Evolutionary conservation across 2,329 filamentous ascomycete species (phyloP).

Genomic region (Ceratocystis albifundus): DNA sequence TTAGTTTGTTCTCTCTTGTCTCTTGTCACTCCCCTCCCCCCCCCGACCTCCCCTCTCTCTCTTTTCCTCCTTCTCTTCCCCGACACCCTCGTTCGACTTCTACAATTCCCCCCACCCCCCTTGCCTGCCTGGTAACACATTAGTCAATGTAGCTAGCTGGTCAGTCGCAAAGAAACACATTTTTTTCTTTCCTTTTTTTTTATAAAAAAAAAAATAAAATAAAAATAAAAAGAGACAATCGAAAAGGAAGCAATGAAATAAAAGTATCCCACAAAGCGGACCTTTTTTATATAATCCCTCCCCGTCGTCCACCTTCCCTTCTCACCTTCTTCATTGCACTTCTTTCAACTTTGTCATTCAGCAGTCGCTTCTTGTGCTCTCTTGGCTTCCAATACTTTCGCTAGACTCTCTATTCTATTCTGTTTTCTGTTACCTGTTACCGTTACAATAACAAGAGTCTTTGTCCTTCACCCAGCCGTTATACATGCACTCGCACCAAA

Average conservation of each 20-base stretch:
- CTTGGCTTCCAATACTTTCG: constrained; percentile 10
- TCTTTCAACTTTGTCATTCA: constrained; percentile 2
- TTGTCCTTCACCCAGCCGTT: neutral
- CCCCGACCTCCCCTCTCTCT: neutral
- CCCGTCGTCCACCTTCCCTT: neutral
- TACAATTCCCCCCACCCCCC: neutral
- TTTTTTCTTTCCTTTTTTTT: neutral
- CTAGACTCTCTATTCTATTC: neutral
- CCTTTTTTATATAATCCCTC: constrained; percentile 7
- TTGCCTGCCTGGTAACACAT: neutral
- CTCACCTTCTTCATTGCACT: neutral
- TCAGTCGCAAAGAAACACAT: neutral
- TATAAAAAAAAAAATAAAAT: too few species aligned
- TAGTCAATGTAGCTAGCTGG: neutral
- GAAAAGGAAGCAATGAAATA: neutral
- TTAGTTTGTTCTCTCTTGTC: neutral
- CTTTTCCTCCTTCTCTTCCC: neutral
- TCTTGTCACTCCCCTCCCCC: neutral
- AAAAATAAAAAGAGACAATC: neutral
- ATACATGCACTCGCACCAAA: neutral
- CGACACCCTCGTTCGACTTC: neutral
- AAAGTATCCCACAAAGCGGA: neutral
- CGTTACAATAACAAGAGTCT: neutral
- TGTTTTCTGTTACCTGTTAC: neutral
- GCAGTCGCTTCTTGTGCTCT: neutral